Evolutionary conservation across 192 early-diverging fungal species (phyloP).

Genomic region (Coemansia sp.): DNA sequence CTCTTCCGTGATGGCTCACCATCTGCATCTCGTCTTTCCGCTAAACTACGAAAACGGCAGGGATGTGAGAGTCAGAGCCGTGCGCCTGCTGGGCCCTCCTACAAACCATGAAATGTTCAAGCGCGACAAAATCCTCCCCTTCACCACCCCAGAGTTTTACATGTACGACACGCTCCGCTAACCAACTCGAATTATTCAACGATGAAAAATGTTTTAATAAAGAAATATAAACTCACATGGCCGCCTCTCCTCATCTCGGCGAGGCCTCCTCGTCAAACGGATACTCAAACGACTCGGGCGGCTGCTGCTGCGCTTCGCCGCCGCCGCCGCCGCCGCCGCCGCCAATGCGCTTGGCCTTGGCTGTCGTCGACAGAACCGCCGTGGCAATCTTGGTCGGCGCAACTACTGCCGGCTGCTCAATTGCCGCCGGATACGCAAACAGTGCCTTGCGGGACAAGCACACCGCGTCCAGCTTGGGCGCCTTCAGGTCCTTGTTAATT

Average conservation of each 20-base stretch:
- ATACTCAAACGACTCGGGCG: constrained; percentile 81
- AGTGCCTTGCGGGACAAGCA: constrained; percentile 84
- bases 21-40: constrained; percentile 32
- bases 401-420: constrained; percentile 62
- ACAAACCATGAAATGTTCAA: constrained; percentile 18
- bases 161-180: constrained; percentile 44
- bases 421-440: constrained; percentile 89
- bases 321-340: constrained; percentile 13
- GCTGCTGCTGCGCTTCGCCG: constrained; percentile 23
- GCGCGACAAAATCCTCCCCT: constrained; percentile 31
- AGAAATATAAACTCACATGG: constrained; percentile 7
- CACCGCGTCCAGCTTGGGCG: constrained; percentile 78
- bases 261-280: constrained; percentile 59
- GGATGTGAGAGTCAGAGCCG: constrained; percentile 34
- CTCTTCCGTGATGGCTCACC: constrained; percentile 24
- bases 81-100: constrained; percentile 28
- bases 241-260: constrained; percentile 13
- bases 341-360: constrained; percentile 81
- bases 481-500: constrained; percentile 79
- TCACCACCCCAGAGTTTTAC: constrained; percentile 23
- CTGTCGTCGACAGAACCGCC: constrained; percentile 93
- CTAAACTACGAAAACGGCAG: constrained; percentile 42
- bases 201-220: constrained; percentile 2
- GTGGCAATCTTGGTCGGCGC: constrained; percentile 69
- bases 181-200: background rate